Evolutionary conservation across 768 basidiomycete genomes (phyloP).

Genomic region (Lepiota subincarnata): DNA sequence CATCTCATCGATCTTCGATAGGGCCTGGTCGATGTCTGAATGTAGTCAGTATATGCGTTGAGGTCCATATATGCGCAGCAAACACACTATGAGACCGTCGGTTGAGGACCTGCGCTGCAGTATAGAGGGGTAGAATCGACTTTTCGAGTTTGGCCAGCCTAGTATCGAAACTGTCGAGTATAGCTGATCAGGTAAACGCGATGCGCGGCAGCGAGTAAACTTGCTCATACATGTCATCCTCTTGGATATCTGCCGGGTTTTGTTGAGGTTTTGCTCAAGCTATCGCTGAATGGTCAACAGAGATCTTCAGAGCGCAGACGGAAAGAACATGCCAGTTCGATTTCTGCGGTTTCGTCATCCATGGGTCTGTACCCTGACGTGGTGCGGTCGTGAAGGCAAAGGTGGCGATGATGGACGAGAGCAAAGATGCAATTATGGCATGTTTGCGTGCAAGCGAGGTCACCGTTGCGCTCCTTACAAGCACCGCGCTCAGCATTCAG

Average conservation of each 20-base stretch:
- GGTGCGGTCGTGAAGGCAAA: too few relatives aligned
- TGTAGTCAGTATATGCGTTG: not conserved
- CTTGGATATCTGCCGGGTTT: constrained; percentile 80
- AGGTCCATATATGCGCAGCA: not conserved
- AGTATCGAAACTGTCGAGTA: constrained; percentile 80
- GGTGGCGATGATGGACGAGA: not conserved
- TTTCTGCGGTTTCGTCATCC: constrained; percentile 71
- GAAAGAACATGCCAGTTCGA: constrained; percentile 52
- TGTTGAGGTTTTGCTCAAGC: constrained; percentile 86
- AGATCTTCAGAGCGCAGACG: not conserved
- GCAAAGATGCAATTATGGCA: not conserved
- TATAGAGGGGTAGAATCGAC: constrained; percentile 79
- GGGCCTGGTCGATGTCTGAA: constrained; percentile 75
- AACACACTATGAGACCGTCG: constrained; percentile 65
- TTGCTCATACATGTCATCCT: constrained; percentile 74
- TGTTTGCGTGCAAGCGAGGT: not conserved
- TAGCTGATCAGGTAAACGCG: constrained; percentile 49
- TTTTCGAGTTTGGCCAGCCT: constrained; percentile 82
- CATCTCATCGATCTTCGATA: constrained; percentile 75
- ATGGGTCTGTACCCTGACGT: constrained; percentile 19
- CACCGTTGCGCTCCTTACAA: too few relatives aligned
- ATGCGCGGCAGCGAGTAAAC: not conserved
- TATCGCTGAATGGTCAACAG: constrained; percentile 21
- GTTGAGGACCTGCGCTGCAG: constrained; percentile 71
- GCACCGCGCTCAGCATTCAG: not conserved